Percentiles rank a stretch among this genome's conserved stretches.
These are phyloP conservation scores for Starmera dryadoides DNA, from an alignment of 805 yeast species.

Conservation along the genomic window DNA sequence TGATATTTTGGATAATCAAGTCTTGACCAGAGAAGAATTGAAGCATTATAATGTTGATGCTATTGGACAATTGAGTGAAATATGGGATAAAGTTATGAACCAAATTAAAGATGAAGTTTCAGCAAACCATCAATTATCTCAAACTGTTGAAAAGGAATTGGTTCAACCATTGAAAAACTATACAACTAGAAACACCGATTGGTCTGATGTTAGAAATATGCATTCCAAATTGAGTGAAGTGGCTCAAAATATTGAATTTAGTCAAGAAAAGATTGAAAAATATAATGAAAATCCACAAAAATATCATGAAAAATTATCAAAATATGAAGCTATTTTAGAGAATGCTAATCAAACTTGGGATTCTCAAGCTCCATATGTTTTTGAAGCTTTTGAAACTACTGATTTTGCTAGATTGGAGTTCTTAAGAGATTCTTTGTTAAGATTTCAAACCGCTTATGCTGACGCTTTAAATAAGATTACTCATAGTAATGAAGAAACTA, in stretches of 20 bases:
- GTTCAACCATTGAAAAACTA: slow-evolving; percentile 47
- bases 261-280: slow-evolving; percentile 34
- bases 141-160: slow-evolving; percentile 44
- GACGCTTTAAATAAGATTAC: slow-evolving; percentile 42
- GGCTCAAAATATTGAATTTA: slow-evolving; percentile 33
- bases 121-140: slow-evolving; percentile 41
- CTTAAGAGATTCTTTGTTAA: slow-evolving; percentile 58
- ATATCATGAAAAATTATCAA: slow-evolving; percentile 17
- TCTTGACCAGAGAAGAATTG: slow-evolving; percentile 33
- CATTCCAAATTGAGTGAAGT: slow-evolving; percentile 36
- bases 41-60: slow-evolving; percentile 43
- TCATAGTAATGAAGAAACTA: slow-evolving; percentile 50
- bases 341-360: slow-evolving; percentile 61
- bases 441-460: slow-evolving; percentile 53
- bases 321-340: slow-evolving; percentile 33
- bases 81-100: slow-evolving; percentile 38
- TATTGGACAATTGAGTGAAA: slow-evolving; percentile 33
- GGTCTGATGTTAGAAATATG: slow-evolving; percentile 44
- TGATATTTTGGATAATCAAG: slow-evolving; percentile 31
- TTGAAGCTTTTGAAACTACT: slow-evolving; percentile 66
- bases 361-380: slow-evolving; percentile 67
- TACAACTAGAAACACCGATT: slow-evolving; percentile 44
- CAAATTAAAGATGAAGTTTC: slow-evolving; percentile 38
- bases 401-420: slow-evolving; percentile 56
- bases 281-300: slow-evolving; percentile 14